These are phyloP conservation scores for Neurospora cerealis DNA, from an alignment of 495 filamentous ascomycete species.

Conservation along the genomic window DNA sequence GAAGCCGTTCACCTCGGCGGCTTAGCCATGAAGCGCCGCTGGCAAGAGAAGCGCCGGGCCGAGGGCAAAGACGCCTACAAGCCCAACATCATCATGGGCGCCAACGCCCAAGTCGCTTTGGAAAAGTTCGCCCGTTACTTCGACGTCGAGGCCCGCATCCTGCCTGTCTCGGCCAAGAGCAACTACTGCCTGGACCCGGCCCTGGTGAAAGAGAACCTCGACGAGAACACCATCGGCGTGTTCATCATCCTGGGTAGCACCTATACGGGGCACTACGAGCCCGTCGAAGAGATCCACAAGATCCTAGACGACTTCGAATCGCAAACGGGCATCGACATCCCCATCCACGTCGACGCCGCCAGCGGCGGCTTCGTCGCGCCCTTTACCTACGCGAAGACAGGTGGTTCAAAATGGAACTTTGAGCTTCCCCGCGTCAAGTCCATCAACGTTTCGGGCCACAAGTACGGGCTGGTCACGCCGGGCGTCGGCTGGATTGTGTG, in stretches of 20 bases:
- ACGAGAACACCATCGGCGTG: constrained; percentile 71
- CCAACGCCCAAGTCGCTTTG: constrained; percentile 67
- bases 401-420: constrained; percentile 58
- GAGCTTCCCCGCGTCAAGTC: constrained; percentile 61
- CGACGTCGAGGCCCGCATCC: constrained; percentile 62
- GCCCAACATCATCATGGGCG: constrained; percentile 71
- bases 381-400: constrained; percentile 53
- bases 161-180: constrained; percentile 56
- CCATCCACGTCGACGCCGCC: constrained; percentile 69
- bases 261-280: constrained; percentile 71
- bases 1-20: constrained; percentile 71
- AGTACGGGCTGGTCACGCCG: constrained; percentile 63
- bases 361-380: constrained; percentile 66
- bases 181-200: constrained; percentile 54
- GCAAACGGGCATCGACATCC: constrained; percentile 54
- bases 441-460: constrained; percentile 67
- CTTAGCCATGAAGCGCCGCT: constrained; percentile 67
- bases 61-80: constrained; percentile 51
- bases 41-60: constrained; percentile 55
- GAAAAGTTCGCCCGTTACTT: constrained; percentile 71
- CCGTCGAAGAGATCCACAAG: constrained; percentile 56
- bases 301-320: constrained; percentile 57
- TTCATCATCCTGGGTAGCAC: constrained; percentile 68
- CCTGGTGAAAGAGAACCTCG: constrained; percentile 53
- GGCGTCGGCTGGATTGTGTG: constrained; percentile 71